Percentiles rank a stretch among this genome's conserved stretches.
Evolutionary conservation across 192 early-diverging fungal genomes (phyloP).

Genomic region (Coemansia guatemalensis): DNA sequence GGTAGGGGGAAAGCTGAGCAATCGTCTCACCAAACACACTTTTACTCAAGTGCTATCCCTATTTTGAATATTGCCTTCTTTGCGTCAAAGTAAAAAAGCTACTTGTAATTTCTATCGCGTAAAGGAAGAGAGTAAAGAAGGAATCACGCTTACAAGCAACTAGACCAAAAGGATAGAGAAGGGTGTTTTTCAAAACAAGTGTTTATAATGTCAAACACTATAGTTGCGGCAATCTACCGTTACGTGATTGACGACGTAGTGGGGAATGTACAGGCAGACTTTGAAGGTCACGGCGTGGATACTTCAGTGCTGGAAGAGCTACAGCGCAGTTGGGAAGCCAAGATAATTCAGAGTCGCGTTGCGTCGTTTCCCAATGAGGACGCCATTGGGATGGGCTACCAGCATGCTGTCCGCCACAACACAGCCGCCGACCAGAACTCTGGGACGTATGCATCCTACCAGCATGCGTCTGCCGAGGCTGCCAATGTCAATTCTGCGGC

Average conservation of each 20-base stretch:
- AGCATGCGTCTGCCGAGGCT: slow-evolving; percentile 6
- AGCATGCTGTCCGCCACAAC: slow-evolving; percentile 5
- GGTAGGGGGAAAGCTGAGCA: not conserved
- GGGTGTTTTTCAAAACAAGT: not conserved
- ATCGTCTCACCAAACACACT: not conserved
- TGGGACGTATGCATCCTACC: slow-evolving; percentile 4
- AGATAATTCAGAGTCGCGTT: slow-evolving; percentile 56
- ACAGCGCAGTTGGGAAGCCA: slow-evolving; percentile 67
- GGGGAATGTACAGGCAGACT: slow-evolving; percentile 78
- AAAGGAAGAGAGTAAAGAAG: not conserved
- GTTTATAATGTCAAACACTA: slow-evolving; percentile 45
- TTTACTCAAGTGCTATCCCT: too few relatives aligned
- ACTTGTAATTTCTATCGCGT: not conserved
- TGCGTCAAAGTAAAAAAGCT: not conserved
- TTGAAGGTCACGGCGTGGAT: slow-evolving; percentile 88
- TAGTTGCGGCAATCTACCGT: slow-evolving; percentile 67
- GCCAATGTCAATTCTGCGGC: slow-evolving; percentile 49
- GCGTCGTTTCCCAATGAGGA: slow-evolving; percentile 53
- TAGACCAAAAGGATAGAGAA: not conserved
- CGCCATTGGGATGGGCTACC: slow-evolving; percentile 4
- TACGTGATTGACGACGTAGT: slow-evolving; percentile 95
- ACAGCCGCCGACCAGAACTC: slow-evolving; percentile 4
- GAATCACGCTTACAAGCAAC: too few relatives aligned
- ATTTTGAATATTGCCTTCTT: too few relatives aligned
- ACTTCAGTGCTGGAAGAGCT: slow-evolving; percentile 84